Conservation (phyloP, 116 monocot species). For the Phalaenopsis hybrid region DNA sequence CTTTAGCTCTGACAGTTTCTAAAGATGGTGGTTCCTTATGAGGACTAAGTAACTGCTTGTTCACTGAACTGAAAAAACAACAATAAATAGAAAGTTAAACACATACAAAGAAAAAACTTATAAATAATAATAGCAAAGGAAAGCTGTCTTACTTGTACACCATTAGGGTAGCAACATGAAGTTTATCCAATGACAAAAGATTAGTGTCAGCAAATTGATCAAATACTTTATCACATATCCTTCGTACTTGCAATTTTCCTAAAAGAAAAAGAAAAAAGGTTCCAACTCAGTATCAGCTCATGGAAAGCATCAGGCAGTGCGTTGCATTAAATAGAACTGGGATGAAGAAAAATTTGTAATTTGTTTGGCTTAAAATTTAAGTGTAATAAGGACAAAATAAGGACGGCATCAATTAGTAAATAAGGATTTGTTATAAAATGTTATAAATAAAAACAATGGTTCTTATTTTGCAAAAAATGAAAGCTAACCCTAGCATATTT, state of each 20-base stretch:
- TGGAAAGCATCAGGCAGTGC: background rate
- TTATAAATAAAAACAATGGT: background rate
- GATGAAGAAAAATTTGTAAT: background rate
- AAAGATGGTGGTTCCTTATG: constrained; percentile 35
- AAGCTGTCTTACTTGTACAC: constrained; percentile 43
- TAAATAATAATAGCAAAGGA: background rate
- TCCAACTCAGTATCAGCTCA: background rate
- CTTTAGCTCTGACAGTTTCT: background rate
- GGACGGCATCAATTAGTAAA: too few species aligned
- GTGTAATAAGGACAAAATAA: background rate
- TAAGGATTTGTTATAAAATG: background rate
- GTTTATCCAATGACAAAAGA: constrained; percentile 11
- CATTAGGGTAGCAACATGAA: constrained; percentile 43
- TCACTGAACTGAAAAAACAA: constrained; percentile 22
- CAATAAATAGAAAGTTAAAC: background rate
- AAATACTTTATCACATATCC: constrained; percentile 35
- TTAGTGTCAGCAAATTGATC: constrained; percentile 14
- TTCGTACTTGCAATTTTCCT: constrained; percentile 42
- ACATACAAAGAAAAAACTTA: background rate
- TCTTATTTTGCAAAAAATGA: background rate
- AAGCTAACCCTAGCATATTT: too few species aligned
- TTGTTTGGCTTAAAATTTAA: background rate
- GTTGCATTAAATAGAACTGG: background rate
- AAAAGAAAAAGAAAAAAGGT: background rate
- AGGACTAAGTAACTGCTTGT: constrained; percentile 38